These are phyloP conservation scores for Pseudocercospora fuligena DNA, from an alignment of 2,329 filamentous ascomycete genomes.

Conservation along the genomic window DNA sequence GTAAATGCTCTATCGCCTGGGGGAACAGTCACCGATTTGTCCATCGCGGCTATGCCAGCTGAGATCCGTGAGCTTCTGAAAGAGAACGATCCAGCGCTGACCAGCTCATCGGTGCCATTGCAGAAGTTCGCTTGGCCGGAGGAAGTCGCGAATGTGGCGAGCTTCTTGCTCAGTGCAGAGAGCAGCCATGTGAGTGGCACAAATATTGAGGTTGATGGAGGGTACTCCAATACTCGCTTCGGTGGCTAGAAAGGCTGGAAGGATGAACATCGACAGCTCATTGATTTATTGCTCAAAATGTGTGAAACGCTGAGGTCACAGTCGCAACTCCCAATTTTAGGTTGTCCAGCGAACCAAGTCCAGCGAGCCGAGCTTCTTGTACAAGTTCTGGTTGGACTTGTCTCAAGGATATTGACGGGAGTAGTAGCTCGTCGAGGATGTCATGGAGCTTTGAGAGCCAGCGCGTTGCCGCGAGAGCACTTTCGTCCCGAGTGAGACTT, in stretches of 20 bases:
- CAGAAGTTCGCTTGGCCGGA: constrained; percentile 10
- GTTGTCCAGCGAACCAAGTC: too few species aligned
- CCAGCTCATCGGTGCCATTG: neutral
- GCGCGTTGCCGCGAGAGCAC: neutral
- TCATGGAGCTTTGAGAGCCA: neutral
- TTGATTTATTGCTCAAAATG: too few species aligned
- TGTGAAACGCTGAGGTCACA: too few species aligned
- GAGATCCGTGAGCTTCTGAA: neutral
- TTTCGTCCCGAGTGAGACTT: neutral
- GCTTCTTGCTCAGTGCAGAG: constrained; percentile 13
- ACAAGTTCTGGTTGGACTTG: too few species aligned
- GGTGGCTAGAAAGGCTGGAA: neutral
- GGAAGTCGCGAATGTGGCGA: constrained; percentile 16
- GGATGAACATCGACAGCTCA: too few species aligned
- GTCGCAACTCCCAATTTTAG: too few species aligned
- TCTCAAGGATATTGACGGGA: neutral
- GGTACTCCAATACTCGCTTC: constrained; percentile 1
- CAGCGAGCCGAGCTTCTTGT: too few species aligned
- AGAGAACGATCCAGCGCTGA: constrained; percentile 5
- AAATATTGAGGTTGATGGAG: constrained; percentile 13
- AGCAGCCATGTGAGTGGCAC: constrained; percentile 8
- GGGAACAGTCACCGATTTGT: constrained; percentile 1
- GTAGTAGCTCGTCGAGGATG: neutral
- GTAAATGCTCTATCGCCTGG: constrained; percentile 36
- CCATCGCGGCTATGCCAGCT: neutral